A percentile compares a stretch with the other conserved stretches of the same genome.
Evolutionary conservation across 129 eudicot genomes (phyloP).

Genomic region (Centella asiatica): DNA sequence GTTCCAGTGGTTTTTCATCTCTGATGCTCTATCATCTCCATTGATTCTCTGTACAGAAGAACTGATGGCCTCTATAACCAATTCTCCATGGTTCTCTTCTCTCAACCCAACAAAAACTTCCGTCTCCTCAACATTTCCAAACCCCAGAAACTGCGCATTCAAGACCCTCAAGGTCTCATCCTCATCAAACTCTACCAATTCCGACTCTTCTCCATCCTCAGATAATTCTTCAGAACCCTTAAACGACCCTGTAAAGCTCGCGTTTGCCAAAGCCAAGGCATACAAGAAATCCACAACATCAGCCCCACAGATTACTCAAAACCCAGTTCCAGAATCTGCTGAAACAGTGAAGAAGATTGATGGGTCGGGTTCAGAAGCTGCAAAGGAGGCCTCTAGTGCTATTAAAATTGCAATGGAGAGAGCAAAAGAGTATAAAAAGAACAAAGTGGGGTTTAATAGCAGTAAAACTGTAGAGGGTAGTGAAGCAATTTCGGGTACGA

Average conservation of each 20-base stretch:
- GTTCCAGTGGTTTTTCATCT: no score
- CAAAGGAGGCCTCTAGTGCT: constrained; percentile 18
- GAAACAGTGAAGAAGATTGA: constrained; percentile 19
- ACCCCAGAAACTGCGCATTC: constrained; percentile 25
- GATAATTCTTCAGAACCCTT: constrained; percentile 20
- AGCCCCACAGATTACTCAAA: constrained; percentile 24
- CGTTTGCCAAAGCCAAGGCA: constrained; percentile 65
- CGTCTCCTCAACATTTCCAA: constrained; percentile 1
- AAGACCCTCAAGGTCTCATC: constrained; percentile 36
- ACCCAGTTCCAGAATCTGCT: constrained; percentile 21
- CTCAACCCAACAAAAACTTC: constrained; percentile 29
- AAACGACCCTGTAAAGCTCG: constrained; percentile 50
- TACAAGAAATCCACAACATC: constrained; percentile 37
- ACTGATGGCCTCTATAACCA: constrained; percentile 43
- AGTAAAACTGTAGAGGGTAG: constrained; percentile 1
- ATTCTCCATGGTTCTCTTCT: constrained; percentile 35
- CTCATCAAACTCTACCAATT: constrained; percentile 15
- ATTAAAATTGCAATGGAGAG: constrained; percentile 31
- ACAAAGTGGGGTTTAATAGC: constrained; percentile 21
- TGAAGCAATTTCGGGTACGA: constrained; percentile 19
- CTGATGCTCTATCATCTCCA: no score
- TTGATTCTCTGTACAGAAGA: neutral
- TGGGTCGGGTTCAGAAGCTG: constrained; percentile 13
- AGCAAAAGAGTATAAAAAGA: constrained; percentile 36
- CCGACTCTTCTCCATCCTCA: constrained; percentile 12